Conservation (phyloP, 2,329 filamentous ascomycete species). For the Hortaea sp. region DNA sequence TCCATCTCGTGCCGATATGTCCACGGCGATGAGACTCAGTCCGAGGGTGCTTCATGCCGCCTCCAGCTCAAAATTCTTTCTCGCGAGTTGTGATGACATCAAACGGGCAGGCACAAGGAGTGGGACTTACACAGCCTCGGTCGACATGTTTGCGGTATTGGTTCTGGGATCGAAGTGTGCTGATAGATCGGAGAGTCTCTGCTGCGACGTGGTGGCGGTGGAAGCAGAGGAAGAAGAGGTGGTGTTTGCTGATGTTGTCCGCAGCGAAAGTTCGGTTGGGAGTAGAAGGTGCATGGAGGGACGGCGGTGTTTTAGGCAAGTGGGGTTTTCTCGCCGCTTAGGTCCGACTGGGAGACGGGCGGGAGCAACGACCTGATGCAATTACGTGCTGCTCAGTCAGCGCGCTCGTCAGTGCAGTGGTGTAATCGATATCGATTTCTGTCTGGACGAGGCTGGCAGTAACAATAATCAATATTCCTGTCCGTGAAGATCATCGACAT, state of each 20-base stretch:
- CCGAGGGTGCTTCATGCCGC: neutral
- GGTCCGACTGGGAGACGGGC: neutral
- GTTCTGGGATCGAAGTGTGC: constrained; percentile 9
- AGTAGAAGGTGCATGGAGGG: neutral
- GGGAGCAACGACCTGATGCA: neutral
- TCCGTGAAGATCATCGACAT: too few species aligned
- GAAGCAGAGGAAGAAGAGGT: neutral
- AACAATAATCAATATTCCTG: too few species aligned
- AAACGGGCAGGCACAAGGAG: neutral
- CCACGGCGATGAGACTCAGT: too few species aligned
- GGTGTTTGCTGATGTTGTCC: neutral
- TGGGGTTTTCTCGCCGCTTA: neutral
- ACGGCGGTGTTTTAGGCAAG: constrained; percentile 1
- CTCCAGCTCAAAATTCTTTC: constrained; percentile 4
- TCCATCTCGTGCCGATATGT: too few species aligned
- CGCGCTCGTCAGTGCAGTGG: neutral
- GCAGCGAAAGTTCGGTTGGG: constrained; percentile 1
- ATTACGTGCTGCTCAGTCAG: neutral
- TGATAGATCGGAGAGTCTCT: constrained; percentile 10
- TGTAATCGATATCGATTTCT: neutral
- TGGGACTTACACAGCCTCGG: constrained; percentile 21
- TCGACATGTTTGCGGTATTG: constrained; percentile 16
- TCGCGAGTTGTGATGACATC: constrained; percentile 1
- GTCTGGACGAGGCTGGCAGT: too few species aligned
- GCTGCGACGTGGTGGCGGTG: neutral